Evolutionary conservation across 2,329 filamentous ascomycete species (phyloP).

Genomic region (Claviceps digitariae): DNA sequence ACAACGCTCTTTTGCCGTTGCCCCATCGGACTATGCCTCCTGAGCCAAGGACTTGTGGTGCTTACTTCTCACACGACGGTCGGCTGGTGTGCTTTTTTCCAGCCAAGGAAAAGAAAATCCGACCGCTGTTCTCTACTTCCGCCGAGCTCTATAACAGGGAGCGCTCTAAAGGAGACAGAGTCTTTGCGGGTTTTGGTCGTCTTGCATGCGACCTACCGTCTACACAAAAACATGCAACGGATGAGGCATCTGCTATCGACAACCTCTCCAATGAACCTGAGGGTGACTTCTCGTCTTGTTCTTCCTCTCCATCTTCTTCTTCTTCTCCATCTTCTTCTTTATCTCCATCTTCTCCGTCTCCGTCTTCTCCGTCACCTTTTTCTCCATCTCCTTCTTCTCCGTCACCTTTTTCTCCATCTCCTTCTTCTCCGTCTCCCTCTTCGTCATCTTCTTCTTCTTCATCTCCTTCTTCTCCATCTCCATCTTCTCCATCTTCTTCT

Average conservation of each 20-base stretch:
- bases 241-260: constrained; percentile 38
- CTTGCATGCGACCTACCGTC: constrained; percentile 37
- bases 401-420: too few relatives aligned
- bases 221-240: constrained; percentile 30
- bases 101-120: constrained; percentile 49
- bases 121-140: constrained; percentile 32
- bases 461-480: too few relatives aligned
- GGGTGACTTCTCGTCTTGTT: constrained; percentile 33
- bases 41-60: constrained; percentile 44
- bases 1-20: constrained; percentile 37
- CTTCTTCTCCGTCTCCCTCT: too few relatives aligned
- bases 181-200: constrained; percentile 44
- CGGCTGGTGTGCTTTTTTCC: constrained; percentile 55
- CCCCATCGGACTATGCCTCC: constrained; percentile 40
- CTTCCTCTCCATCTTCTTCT: constrained; percentile 36
- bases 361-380: too few relatives aligned
- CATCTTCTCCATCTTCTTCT: too few relatives aligned
- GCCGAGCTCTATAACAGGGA: constrained; percentile 33
- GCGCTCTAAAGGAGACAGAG: constrained; percentile 38
- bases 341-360: too few relatives aligned
- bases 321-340: too few relatives aligned
- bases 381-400: too few relatives aligned
- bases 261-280: constrained; percentile 37
- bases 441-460: too few relatives aligned
- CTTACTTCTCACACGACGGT: constrained; percentile 48